Evolutionary conservation across 1,139 yeast species (phyloP), one percentile per base, ranked within the genome.

Genomic region (Suhomyces atakaporum): DNA sequence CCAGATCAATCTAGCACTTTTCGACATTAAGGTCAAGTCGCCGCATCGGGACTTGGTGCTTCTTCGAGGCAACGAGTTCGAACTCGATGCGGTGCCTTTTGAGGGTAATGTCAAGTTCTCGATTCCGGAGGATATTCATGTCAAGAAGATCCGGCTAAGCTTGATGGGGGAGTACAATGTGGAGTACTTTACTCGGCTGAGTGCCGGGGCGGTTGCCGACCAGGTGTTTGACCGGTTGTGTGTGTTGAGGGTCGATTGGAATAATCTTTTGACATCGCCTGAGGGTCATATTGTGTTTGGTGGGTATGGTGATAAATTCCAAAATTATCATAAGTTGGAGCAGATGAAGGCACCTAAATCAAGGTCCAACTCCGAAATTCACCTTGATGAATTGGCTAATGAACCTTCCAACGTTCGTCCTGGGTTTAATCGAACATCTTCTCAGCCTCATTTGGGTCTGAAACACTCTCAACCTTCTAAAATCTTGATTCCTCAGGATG

Each of bases 81-180:
- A 81, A 45, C 67, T 81, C 20, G 79, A 78, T 7, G 65, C 75
- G 2, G 65, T 77, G 0, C 65, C 73, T 3, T 51, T 83, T 21
- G 69, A 70, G 18, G 90, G 90, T 0, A 68, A 68, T 29, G 67
- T 82, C 29, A 79, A 80, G 23, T 61, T 82, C 31, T 69, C 80
- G 3, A 55, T 80, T 5, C 75, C 77, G 7, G 76, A 74, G 25
- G 75, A 76, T 31, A 60, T 75, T 27, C 69, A 70, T 23, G 69
- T 81, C 12, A 75, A 73, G 40, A 63, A 60, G 35, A 62, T 83
- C 16, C 55, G 64, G 5, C 58, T 83, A 41, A 58, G 60, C 28
- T 59, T 83, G 10, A 56, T 62, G 1, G 88, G 88, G 0, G 75
- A 71, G 22, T 77, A 71, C 53, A 69, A 73, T 39, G 58, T 81